Conservation (phyloP, 2,329 filamentous ascomycete genomes). For the Akanthomyces dipterigenus region DNA sequence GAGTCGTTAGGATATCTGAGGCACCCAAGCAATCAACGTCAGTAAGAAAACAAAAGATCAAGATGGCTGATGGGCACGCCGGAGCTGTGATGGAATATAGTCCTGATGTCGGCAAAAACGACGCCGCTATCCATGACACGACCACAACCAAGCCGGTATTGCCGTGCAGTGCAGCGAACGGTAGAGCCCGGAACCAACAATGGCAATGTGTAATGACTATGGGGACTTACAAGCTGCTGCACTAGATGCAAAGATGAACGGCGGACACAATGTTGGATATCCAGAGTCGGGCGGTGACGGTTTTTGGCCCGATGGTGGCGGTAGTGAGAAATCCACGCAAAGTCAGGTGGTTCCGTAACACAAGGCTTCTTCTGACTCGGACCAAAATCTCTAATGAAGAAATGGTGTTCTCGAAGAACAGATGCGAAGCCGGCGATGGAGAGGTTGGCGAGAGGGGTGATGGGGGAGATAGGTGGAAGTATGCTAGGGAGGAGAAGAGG, state of each 20-base stretch:
- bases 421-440: constrained; percentile 1
- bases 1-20: neutral
- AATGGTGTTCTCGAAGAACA: neutral
- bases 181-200: neutral
- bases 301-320: constrained; percentile 5
- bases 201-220: neutral
- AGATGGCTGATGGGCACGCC: too few relatives aligned
- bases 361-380: neutral
- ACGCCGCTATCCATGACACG: neutral
- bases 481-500: constrained; percentile 17
- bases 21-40: neutral
- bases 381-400: neutral
- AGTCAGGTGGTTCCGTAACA: neutral
- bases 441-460: constrained; percentile 14
- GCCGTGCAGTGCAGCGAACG: neutral
- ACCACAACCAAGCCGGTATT: neutral
- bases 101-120: neutral
- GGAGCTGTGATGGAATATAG: neutral
- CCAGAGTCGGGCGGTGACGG: constrained; percentile 7
- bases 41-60: neutral
- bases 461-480: constrained; percentile 14
- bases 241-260: neutral
- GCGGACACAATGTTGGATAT: neutral
- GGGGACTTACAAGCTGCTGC: neutral
- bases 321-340: constrained; percentile 5